Evolutionary conservation across 1,139 yeast species (phyloP), one percentile per base, ranked within the genome.

Genomic region (Nakaseomyces kungkrabaensis): DNA sequence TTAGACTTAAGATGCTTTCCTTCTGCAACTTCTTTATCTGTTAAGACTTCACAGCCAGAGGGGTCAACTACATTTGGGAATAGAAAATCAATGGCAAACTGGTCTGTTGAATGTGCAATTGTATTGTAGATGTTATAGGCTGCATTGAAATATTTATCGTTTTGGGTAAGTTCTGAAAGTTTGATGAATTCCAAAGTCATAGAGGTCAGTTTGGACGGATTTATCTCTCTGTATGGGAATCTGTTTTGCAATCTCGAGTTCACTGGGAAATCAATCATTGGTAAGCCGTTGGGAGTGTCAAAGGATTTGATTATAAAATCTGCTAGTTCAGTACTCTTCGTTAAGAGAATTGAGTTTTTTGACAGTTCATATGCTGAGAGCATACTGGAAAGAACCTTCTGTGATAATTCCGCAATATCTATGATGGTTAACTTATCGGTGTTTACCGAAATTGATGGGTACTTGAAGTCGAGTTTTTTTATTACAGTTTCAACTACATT

Each of bases 341-440:
- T 75, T 47, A 85, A 69, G 47, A 81, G 73, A 5, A 76, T 56
- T 52, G 76, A 76, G 42, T 79, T 82, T 1, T 72, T 62, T 0
- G 86, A 76, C 40, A 85, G 67, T 51, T 85, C 90, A 63, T 77
- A 82, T 0, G 86, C 87, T 1, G 88, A 75, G 36, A 85, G 61
- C 43, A 85, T 71, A 0, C 94, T 92, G 9, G 92, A 94, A 47
- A 85, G 68, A 68, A 81, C 79, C 51, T 90, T 71, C 52, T 82
- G 81, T 29, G 82, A 78, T 36, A 87, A 79, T 59, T 85, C 92
- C 61, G 84, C 81, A n/a, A 84, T 71, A 49, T 85, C 85, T 49
- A 83, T 79, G 32, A 68, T 65, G 9, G 64, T 54, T 22, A 52
- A 46, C 6, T 45, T 22, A 17, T 34, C 37, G n/a, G 34, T n/a